Percentiles rank a stretch among this genome's conserved stretches.
phyloP scores from a whole-genome alignment of 2,329 filamentous ascomycete genomes.

The Gliomastix tumulicola region DNA sequence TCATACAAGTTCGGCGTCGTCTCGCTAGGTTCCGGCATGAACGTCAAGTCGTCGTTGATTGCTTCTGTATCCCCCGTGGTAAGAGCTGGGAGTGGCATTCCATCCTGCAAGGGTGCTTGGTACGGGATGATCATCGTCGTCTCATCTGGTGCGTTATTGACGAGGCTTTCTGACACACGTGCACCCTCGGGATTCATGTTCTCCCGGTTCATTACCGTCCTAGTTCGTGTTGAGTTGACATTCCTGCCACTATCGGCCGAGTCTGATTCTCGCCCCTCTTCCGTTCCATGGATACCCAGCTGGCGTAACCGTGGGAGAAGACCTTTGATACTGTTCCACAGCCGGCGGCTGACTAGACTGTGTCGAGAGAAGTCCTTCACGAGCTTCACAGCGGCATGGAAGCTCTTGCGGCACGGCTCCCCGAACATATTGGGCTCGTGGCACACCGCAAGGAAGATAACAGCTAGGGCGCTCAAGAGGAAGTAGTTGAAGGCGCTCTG shows the following conservation, averaged over 20 bases:
- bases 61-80: too few relatives aligned
- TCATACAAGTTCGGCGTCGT: slow-evolving; percentile 21
- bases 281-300: slow-evolving; percentile 12
- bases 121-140: background rate
- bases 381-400: slow-evolving; percentile 21
- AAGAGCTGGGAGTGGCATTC: background rate
- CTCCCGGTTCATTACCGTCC: too few relatives aligned
- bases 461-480: slow-evolving; percentile 18
- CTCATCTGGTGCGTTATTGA: background rate
- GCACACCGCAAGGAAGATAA: slow-evolving; percentile 34
- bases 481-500: slow-evolving; percentile 20
- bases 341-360: slow-evolving; percentile 19
- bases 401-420: slow-evolving; percentile 21
- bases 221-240: too few relatives aligned
- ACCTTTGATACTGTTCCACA: slow-evolving; percentile 26
- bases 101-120: too few relatives aligned
- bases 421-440: slow-evolving; percentile 34
- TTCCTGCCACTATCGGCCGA: too few relatives aligned
- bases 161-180: too few relatives aligned
- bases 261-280: slow-evolving; percentile 1
- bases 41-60: too few relatives aligned
- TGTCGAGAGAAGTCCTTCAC: slow-evolving; percentile 22
- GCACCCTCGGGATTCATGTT: too few relatives aligned
- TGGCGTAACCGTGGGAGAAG: slow-evolving; percentile 20
- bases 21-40: background rate